Conservation (phyloP, 768 basidiomycete species). For the Tricholoma saponaceum region DNA sequence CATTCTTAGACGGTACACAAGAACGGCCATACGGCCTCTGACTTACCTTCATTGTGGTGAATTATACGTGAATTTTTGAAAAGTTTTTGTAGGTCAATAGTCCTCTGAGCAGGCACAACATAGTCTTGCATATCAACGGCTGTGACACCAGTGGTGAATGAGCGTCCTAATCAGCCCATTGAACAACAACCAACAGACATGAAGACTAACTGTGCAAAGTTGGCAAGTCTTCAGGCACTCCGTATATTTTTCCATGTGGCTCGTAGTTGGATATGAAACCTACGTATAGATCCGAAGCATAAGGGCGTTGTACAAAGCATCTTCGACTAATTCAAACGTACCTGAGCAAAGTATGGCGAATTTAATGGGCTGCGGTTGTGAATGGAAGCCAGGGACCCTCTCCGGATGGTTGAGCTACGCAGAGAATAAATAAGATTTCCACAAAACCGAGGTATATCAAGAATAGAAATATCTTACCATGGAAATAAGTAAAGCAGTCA, state of each 20-base stretch:
- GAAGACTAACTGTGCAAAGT: not conserved
- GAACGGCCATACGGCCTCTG: not conserved
- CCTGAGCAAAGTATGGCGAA: not conserved
- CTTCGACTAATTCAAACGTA: not conserved
- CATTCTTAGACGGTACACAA: not conserved
- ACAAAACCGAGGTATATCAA: not conserved
- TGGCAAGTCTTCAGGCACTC: not conserved
- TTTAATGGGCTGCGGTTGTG: not conserved
- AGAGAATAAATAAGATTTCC: not conserved
- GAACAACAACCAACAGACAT: not conserved
- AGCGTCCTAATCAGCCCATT: not conserved
- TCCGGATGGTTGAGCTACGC: not conserved
- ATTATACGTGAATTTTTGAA: not conserved
- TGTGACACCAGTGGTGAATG: not conserved
- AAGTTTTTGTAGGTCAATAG: not conserved
- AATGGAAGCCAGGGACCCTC: not conserved
- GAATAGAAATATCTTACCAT: not conserved
- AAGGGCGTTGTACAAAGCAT: not conserved
- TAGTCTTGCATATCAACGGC: not conserved
- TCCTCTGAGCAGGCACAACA: not conserved
- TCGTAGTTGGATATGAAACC: not conserved
- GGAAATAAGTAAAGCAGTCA: not conserved
- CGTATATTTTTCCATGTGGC: not conserved
- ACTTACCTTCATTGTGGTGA: not conserved
- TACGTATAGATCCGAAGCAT: not conserved